A percentile compares a stretch with the other conserved stretches of the same genome.
These are phyloP conservation scores for Ascobolus immersus DNA, from an alignment of 495 filamentous ascomycete species.

Conservation along the genomic window DNA sequence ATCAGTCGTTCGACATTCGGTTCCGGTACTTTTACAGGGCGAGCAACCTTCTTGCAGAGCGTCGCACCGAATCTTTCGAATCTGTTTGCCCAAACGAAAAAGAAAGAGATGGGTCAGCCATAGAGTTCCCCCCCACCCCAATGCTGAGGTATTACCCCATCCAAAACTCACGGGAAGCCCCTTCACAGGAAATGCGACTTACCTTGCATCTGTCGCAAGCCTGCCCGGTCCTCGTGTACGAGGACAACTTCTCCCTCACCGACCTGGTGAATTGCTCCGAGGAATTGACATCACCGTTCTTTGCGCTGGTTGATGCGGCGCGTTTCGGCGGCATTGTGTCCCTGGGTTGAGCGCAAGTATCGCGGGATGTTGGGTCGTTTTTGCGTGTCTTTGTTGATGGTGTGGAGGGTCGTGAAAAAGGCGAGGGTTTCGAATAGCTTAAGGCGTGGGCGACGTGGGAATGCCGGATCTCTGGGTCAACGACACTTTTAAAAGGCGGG, in stretches of 20 bases:
- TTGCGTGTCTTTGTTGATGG: too few species aligned
- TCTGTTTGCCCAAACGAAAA: slow-evolving; percentile 20
- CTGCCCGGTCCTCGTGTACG: slow-evolving; percentile 49
- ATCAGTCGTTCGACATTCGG: slow-evolving; percentile 59
- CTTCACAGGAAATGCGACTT: slow-evolving; percentile 15
- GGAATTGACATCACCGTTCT: slow-evolving; percentile 9
- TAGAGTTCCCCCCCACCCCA: too few species aligned
- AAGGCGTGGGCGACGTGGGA: too few species aligned
- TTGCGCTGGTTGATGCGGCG: neutral
- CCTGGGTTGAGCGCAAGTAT: too few species aligned
- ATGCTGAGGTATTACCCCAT: too few species aligned
- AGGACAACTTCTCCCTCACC: slow-evolving; percentile 36
- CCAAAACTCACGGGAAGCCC: too few species aligned
- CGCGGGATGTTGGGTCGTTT: too few species aligned
- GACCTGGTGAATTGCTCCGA: slow-evolving; percentile 40
- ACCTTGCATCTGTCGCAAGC: slow-evolving; percentile 86
- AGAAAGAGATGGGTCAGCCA: slow-evolving; percentile 4
- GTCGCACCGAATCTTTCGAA: slow-evolving; percentile 70
- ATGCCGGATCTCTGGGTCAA: too few species aligned
- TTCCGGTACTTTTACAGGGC: slow-evolving; percentile 42
- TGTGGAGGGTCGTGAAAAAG: too few species aligned
- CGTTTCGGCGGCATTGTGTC: too few species aligned
- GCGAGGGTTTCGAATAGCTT: too few species aligned
- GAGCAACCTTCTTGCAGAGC: slow-evolving; percentile 43
- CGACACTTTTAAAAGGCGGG: too few species aligned